phyloP scores from a whole-genome alignment of 2,329 filamentous ascomycete species.

The Cytospora paraplurivora region DNA sequence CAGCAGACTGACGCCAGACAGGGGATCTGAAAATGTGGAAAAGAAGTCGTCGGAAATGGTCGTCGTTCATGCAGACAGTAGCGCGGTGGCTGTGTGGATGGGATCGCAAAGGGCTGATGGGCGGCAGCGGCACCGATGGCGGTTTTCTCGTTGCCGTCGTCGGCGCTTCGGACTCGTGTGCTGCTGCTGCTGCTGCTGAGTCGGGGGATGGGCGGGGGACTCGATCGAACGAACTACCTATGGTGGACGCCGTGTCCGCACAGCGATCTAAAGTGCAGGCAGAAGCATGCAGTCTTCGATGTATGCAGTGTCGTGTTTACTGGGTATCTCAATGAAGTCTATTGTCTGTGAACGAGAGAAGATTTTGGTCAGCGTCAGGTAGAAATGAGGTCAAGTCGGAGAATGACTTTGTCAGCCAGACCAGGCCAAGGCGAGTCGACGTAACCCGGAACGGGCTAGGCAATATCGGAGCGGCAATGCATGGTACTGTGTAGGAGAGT shows the following conservation, averaged over 20 bases:
- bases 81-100: conserved; percentile 5
- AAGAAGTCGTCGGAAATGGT: conserved; percentile 11
- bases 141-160: conserved; percentile 4
- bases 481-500: neutral
- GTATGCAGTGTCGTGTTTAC: conserved; percentile 18
- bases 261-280: conserved; percentile 22
- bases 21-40: conserved; percentile 12
- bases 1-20: conserved; percentile 28
- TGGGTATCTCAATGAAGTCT: conserved; percentile 28
- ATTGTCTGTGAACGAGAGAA: conserved; percentile 20
- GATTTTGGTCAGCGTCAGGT: conserved; percentile 21
- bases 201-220: conserved; percentile 8
- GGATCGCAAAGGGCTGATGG: neutral
- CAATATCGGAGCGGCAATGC: conserved; percentile 9
- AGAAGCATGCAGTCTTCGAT: conserved; percentile 21
- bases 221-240: neutral
- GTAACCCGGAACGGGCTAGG: conserved; percentile 18
- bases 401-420: conserved; percentile 24
- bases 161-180: neutral
- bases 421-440: conserved; percentile 21
- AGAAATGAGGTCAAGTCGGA: conserved; percentile 21
- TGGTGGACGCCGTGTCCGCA: conserved; percentile 14
- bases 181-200: neutral
- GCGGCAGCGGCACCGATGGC: conserved; percentile 6
- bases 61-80: conserved; percentile 24